phyloP scores from a whole-genome alignment of 2,329 filamentous ascomycete species.

The Neopestalotiopsis clavispora region DNA sequence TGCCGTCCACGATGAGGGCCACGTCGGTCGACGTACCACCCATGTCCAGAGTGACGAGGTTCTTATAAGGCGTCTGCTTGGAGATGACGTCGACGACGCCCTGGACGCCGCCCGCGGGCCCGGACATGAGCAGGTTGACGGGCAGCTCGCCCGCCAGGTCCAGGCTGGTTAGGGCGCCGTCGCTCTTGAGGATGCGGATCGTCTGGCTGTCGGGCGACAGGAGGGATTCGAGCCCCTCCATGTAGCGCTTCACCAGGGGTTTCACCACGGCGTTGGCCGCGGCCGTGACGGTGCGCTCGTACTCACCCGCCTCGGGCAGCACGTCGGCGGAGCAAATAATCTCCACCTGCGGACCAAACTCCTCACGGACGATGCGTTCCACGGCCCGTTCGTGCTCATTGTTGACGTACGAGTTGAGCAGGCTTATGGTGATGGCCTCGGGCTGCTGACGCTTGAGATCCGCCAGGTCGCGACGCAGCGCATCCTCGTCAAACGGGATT shows the following conservation, averaged over 20 bases:
- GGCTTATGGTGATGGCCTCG: slow-evolving; percentile 49
- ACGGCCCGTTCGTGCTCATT: slow-evolving; percentile 45
- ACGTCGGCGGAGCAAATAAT: slow-evolving; percentile 51
- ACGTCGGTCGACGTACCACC: slow-evolving; percentile 56
- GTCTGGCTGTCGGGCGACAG: slow-evolving; percentile 46
- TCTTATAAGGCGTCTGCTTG: slow-evolving; percentile 50
- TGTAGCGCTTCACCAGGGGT: slow-evolving; percentile 50
- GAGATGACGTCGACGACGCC: slow-evolving; percentile 51
- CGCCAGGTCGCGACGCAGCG: slow-evolving; percentile 42
- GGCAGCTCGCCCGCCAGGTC: slow-evolving; percentile 48
- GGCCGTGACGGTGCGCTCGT: slow-evolving; percentile 53
- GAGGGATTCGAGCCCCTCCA: slow-evolving; percentile 43
- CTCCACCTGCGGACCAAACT: slow-evolving; percentile 46
- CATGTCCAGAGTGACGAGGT: slow-evolving; percentile 53
- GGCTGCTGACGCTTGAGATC: slow-evolving; percentile 44
- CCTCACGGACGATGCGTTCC: slow-evolving; percentile 43
- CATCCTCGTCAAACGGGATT: slow-evolving; percentile 41
- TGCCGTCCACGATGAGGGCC: slow-evolving; percentile 47
- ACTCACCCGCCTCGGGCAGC: slow-evolving; percentile 52
- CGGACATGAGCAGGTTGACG: slow-evolving; percentile 54
- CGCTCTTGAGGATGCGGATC: slow-evolving; percentile 54
- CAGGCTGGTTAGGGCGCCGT: slow-evolving; percentile 51
- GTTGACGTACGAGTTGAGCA: slow-evolving; percentile 53
- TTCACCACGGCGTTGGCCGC: slow-evolving; percentile 53
- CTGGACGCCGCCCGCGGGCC: slow-evolving; percentile 54